Conservation (phyloP, 1,284 basidiomycete species). For the Microstroma glucosiphilum region DNA sequence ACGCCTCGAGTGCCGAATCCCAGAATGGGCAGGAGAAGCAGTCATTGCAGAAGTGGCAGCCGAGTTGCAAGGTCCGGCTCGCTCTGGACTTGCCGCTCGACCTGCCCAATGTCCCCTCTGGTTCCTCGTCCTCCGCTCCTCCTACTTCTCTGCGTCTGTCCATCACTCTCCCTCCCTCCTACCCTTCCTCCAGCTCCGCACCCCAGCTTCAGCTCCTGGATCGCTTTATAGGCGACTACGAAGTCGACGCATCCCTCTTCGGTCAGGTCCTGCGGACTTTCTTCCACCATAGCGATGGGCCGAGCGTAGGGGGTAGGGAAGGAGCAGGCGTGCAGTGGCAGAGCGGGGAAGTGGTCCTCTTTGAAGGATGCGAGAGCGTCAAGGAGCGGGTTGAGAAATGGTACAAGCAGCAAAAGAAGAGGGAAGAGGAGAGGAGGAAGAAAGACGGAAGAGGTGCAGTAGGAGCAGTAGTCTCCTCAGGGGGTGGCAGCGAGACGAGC, state of each 20-base stretch:
- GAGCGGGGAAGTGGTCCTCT: slow-evolving; percentile 39
- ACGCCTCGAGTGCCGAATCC: background rate
- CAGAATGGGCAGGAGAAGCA: too few relatives aligned
- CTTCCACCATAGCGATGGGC: slow-evolving; percentile 13
- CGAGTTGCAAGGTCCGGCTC: background rate
- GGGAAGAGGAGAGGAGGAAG: slow-evolving; percentile 7
- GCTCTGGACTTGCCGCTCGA: slow-evolving; percentile 9
- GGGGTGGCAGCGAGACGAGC: background rate
- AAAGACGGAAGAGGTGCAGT: slow-evolving; percentile 7
- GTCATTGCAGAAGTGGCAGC: background rate
- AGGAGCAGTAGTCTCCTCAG: slow-evolving; percentile 11
- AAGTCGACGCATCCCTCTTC: slow-evolving; percentile 41
- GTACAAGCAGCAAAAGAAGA: slow-evolving; percentile 20
- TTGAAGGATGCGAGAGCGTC: slow-evolving; percentile 49
- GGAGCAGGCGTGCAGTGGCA: slow-evolving; percentile 15
- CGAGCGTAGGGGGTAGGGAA: slow-evolving; percentile 16
- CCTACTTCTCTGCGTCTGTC: slow-evolving; percentile 27
- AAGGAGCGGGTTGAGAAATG: slow-evolving; percentile 38
- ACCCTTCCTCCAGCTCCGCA: slow-evolving; percentile 26
- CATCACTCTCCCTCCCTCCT: slow-evolving; percentile 34
- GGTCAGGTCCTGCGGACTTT: slow-evolving; percentile 40
- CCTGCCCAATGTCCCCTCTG: slow-evolving; percentile 26
- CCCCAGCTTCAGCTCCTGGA: slow-evolving; percentile 44
- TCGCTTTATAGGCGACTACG: slow-evolving; percentile 38
- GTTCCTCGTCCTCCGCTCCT: slow-evolving; percentile 7